Evolutionary conservation across 2,329 filamentous ascomycete species (phyloP).

Genomic region (Fusarium newnesense): DNA sequence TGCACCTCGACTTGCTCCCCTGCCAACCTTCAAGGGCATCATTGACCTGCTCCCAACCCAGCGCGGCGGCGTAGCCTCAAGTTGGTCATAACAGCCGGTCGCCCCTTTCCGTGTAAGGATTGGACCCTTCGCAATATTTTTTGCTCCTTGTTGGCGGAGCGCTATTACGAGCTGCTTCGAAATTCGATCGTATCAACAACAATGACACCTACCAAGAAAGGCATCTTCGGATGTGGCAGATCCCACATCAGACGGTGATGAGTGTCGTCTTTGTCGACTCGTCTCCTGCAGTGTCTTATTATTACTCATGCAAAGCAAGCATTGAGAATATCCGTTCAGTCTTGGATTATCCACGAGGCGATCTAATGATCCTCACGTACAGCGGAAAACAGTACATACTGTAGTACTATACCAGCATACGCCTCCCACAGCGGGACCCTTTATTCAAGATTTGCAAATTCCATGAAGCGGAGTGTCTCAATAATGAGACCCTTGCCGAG

Average conservation of each 20-base stretch:
- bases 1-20: slow-evolving; percentile 10
- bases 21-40: slow-evolving; percentile 20
- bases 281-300: not conserved
- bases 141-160: slow-evolving; percentile 17
- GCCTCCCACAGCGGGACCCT: not conserved
- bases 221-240: slow-evolving; percentile 18
- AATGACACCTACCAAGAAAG: slow-evolving; percentile 19
- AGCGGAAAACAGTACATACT: not conserved
- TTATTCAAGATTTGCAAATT: slow-evolving; percentile 21
- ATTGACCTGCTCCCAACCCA: slow-evolving; percentile 21
- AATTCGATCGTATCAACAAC: not conserved
- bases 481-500: not conserved
- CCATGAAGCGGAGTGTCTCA: slow-evolving; percentile 1
- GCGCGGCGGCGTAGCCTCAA: slow-evolving; percentile 2
- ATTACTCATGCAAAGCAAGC: slow-evolving; percentile 1
- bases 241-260: not conserved
- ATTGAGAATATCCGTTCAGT: slow-evolving; percentile 6
- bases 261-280: not conserved
- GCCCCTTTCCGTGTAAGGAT: slow-evolving; percentile 11
- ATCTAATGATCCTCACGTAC: not conserved
- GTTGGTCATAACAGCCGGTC: not conserved
- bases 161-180: slow-evolving; percentile 3
- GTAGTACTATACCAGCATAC: slow-evolving; percentile 24
- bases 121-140: not conserved
- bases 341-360: slow-evolving; percentile 1